Conservation (phyloP, 129 eudicot species). For the Chrysanthemum lavandulifolium region DNA sequence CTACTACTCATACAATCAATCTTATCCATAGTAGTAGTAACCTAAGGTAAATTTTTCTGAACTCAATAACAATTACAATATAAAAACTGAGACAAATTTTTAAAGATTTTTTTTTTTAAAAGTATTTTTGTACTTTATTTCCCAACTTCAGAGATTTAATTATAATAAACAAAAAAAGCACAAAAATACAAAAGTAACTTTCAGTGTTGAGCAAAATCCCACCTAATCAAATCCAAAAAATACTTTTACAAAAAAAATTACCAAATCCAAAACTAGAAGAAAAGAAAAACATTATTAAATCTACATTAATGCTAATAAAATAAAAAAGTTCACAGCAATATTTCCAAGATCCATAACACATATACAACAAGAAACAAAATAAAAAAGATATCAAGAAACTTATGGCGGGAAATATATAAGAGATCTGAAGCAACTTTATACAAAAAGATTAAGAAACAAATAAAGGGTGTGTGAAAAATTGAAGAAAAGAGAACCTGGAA, state of each 20-base stretch:
- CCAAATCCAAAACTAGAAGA: slow-evolving; percentile 21
- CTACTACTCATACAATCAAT: slow-evolving; percentile 17
- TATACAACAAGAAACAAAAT: neutral
- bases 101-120: neutral
- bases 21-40: slow-evolving; percentile 20
- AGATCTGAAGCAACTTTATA: slow-evolving; percentile 40
- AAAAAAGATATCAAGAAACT: neutral
- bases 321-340: neutral
- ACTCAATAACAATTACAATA: no score
- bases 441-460: neutral
- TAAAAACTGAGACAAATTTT: no score
- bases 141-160: neutral
- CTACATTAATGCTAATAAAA: slow-evolving; percentile 7
- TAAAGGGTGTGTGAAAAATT: slow-evolving; percentile 1
- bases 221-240: slow-evolving; percentile 1
- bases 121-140: neutral
- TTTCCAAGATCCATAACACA: slow-evolving; percentile 31
- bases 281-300: slow-evolving; percentile 16
- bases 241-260: neutral
- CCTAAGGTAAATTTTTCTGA: neutral
- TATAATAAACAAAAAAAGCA: slow-evolving; percentile 10
- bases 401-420: slow-evolving; percentile 13
- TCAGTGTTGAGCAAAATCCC: slow-evolving; percentile 11
- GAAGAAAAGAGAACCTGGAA: slow-evolving; percentile 33
- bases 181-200: slow-evolving; percentile 22